Evolutionary conservation across 331 rosid species (phyloP), one percentile per base, ranked within the genome.

Genomic region (Quercus lobata): DNA sequence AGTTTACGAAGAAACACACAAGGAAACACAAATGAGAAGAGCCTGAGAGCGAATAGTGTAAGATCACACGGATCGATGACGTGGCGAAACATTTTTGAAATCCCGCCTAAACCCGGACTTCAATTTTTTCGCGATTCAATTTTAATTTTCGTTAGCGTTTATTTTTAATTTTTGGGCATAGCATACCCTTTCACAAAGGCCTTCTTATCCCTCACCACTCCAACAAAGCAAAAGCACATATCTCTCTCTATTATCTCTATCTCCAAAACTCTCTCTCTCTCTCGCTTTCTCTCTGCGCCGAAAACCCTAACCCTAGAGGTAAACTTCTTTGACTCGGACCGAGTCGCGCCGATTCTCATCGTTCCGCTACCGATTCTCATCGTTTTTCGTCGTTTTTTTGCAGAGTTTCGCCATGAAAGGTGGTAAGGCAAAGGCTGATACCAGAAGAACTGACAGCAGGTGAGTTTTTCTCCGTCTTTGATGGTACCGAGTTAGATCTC

Each of bases 71-170:
- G 96, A 93, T 90, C 69, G 91, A 1, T 80, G 90, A 93, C 87
- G 81, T 92, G 91, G 91, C 81, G 7, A 66, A 71, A 78, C 27
- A 66, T 46, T 29, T 85, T 83, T 58, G 82, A 94, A 88, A 92
- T 94, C 98, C 97, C 96, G 98, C 98, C 97, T 76, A 92, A 92
- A 92, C 91, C 92, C 83, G 76, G 83, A 83, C 86, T 88, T 84
- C 89, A 90, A 88, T 86, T 87, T 62, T 76, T 84, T 78, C 69
- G 55, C 57, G 76, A 78, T 72, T 72, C 78, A 61, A 63, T 74
- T 81, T 87, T 73, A 78, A 21, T 60, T 80, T 83, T 73, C 54
- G 73, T 19, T 46, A 49, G 66, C 12, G 22, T 3, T 30, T 41
- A 8, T 41, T 76, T 21, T 77, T 69, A 29, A 3, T 61, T 73